Evolutionary conservation across 768 basidiomycete genomes (phyloP).

Genomic region (Amanita jacksonii): DNA sequence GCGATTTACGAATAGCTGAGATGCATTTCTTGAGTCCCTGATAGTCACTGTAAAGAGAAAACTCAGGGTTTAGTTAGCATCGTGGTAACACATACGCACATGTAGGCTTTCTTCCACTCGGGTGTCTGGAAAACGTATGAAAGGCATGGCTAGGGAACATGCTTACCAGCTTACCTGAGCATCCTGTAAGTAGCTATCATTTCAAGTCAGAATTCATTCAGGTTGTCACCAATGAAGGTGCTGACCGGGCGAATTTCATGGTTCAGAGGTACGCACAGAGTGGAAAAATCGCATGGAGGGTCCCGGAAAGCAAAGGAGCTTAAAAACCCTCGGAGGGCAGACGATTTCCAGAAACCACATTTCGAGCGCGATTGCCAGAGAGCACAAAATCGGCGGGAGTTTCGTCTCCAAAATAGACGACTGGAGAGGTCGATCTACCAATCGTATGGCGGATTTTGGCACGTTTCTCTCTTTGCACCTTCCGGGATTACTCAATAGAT

Average conservation of each 20-base stretch:
- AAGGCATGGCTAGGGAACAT: background rate
- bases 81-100: slow-evolving; percentile 36
- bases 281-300: background rate
- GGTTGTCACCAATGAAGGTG: too few relatives aligned
- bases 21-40: slow-evolving; percentile 61
- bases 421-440: too few relatives aligned
- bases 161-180: slow-evolving; percentile 41
- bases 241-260: slow-evolving; percentile 58
- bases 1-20: slow-evolving; percentile 36
- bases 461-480: too few relatives aligned
- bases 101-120: slow-evolving; percentile 68
- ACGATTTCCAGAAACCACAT: too few relatives aligned
- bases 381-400: too few relatives aligned
- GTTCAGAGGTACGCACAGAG: background rate
- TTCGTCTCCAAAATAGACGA: too few relatives aligned
- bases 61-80: background rate
- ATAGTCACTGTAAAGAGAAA: slow-evolving; percentile 46
- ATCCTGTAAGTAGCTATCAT: slow-evolving; percentile 64
- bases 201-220: too few relatives aligned
- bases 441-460: too few relatives aligned
- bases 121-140: slow-evolving; percentile 37
- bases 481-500: too few relatives aligned
- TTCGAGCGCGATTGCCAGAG: too few relatives aligned
- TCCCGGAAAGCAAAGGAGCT: too few relatives aligned
- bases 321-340: background rate